Base-by-base conservation (phyloP, 768 basidiomycete species). In the Xerocomus spinulosus region DNA sequence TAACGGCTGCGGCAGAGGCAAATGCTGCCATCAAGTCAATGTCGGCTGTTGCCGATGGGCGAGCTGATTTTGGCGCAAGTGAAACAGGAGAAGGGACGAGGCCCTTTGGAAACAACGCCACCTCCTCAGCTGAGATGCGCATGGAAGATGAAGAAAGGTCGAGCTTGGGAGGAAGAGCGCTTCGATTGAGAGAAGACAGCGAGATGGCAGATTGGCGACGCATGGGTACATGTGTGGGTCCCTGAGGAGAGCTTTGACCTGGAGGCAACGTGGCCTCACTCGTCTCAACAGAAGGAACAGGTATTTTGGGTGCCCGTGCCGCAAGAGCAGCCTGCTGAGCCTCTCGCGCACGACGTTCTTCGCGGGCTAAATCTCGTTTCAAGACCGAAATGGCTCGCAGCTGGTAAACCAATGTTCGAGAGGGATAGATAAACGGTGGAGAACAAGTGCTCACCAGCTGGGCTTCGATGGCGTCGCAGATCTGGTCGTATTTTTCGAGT, bases 131-230 rank as follows among this genome's bases (percentile, higher is more conserved):
- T n/a, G 78, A 68, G 24, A 87, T 74, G 38, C 81, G 80, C 46
- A 89, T 72, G 10, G 81, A 71, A 12, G 81, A 68, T 2, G 84
- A 73, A n/a, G 88, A 87, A 5, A 92, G 73, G 58, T 92, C 89
- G n/a, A 91, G 79, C 56, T 89, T 90, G 44, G 78, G 78, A 17
- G 85, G 85, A 48, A 85, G 74, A 5, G 76, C 68, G 2, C 82
- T 85, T 21, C 88, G 78, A 36, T 87, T 83, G 10, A 92, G 77
- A 5, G 87, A 87, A 10, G 87, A 89, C 30, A 91, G 74, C 4
- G 87, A 89, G 33, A 92, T 86, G 12, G 84, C 79, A 8, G 88
- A 91, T 37, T 78, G 82, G 5, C 89, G 80, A 35, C 86, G 79
- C 29, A 71, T 70, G 37, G 70, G 59, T 10, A 62, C 24, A 52